Evolutionary conservation across 345 rosid species (phyloP), one percentile per base, ranked within the genome.

Genomic region (Heritiera fomes): DNA sequence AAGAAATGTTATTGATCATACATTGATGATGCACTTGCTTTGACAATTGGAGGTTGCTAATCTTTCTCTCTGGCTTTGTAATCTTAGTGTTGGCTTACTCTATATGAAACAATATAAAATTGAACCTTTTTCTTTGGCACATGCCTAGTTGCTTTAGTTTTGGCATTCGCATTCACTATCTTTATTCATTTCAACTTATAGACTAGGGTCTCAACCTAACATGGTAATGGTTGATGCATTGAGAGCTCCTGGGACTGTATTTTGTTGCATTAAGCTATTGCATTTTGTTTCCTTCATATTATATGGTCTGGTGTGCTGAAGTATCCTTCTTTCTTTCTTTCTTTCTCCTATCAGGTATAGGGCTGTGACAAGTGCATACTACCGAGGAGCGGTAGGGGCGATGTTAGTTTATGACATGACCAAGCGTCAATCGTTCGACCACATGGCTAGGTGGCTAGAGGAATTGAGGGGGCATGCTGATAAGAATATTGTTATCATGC

Each of bases 281-380:
- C 45, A 52, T 15, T 28, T 8, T 32, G 46, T 72, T 32, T 34
- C 75, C 49, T n/a, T 41, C 6, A 23, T 43, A 23, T 40, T 71
- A 23, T 43, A 23, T 40, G 63, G 60, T 53, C 0, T 63, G 18
- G 61, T 62, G 12, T 15, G 18, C 71, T 75, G 73, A 62, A 78
- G 63, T 45, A 14, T 12, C 43, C 2, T 45, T 62, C 13, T 75
- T 23, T 23, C 28, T 23, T 62, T 47, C 13, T 75, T 62, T 47
- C 20, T 15, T 8, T 65, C 18, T 62, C 20, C 47, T 46, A 50
- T 74, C 85, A 91, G 95, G 86, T 91, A 91, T 80, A 87, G 95
- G 80, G 95, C 91, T 3, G 93, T 91, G 75, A 91, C 93, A 11
- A 91, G 95, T 60, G 95, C 95, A 47, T 89, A 88, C 85, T 89